Conservation (phyloP, 805 yeast species). For the Starmerella sp. region DNA sequence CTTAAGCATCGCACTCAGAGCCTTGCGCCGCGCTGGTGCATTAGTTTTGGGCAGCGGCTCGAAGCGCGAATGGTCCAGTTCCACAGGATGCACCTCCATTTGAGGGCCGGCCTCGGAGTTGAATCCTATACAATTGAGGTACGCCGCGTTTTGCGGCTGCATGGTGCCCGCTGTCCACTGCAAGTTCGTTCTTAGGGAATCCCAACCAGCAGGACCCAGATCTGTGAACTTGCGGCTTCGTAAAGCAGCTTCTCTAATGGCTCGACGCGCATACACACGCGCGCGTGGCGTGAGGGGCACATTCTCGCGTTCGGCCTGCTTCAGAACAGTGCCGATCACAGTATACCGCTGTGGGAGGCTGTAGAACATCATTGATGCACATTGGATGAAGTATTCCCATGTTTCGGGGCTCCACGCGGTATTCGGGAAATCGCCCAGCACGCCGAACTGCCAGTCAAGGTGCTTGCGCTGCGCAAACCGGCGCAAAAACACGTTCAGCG, state of each 20-base stretch:
- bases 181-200: background rate
- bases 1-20: background rate
- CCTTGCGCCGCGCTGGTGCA: background rate
- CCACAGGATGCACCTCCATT: background rate
- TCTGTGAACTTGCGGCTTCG: slow-evolving; percentile 2
- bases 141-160: background rate
- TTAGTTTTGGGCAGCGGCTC: slow-evolving; percentile 13
- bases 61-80: slow-evolving; percentile 2
- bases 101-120: background rate
- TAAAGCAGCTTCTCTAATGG: background rate
- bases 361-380: slow-evolving; percentile 3
- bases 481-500: slow-evolving; percentile 12
- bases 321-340: slow-evolving; percentile 16
- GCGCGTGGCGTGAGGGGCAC: slow-evolving; percentile 14
- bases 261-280: slow-evolving; percentile 11
- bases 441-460: slow-evolving; percentile 20
- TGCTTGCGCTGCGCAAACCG: slow-evolving; percentile 12
- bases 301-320: slow-evolving; percentile 9
- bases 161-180: slow-evolving; percentile 5
- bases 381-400: slow-evolving; percentile 13
- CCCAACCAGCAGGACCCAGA: slow-evolving; percentile 8
- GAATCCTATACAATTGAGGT: slow-evolving; percentile 11
- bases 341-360: slow-evolving; percentile 1
- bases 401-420: slow-evolving; percentile 12
- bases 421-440: slow-evolving; percentile 8